phyloP scores from a whole-genome alignment of 228 moss, liverwort and hornwort species.

The Sphagnum magellanicum region DNA sequence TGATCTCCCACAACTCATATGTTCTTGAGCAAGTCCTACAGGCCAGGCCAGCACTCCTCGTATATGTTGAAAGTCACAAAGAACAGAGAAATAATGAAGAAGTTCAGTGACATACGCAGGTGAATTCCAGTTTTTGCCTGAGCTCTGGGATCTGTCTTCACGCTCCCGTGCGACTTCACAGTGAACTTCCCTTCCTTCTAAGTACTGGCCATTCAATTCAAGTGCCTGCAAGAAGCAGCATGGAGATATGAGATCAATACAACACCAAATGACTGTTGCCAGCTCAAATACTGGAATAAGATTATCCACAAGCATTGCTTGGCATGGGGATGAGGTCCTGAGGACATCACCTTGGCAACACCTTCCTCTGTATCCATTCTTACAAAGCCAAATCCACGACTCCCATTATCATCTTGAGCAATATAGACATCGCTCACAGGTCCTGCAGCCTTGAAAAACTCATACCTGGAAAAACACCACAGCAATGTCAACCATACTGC shows the following conservation, averaged over 20 bases:
- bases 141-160: constrained; percentile 29
- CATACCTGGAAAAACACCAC: constrained; percentile 25
- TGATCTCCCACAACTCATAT: background rate
- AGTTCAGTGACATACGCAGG: constrained; percentile 19
- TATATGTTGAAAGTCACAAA: background rate
- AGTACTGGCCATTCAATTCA: constrained; percentile 37
- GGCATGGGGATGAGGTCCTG: too few species aligned
- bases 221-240: constrained; percentile 27
- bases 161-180: constrained; percentile 79
- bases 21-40: background rate
- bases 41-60: background rate
- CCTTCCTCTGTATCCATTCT: constrained; percentile 52
- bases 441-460: constrained; percentile 67
- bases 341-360: constrained; percentile 33
- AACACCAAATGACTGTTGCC: constrained; percentile 9
- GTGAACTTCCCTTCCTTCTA: constrained; percentile 73
- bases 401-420: constrained; percentile 63
- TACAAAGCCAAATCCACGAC: constrained; percentile 77
- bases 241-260: too few species aligned
- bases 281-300: constrained; percentile 62
- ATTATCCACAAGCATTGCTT: constrained; percentile 34
- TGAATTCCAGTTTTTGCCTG: constrained; percentile 43
- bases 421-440: constrained; percentile 49
- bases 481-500: too few species aligned
- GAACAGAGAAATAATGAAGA: background rate